Conservation (phyloP, 2,329 filamentous ascomycete genomes). For the Fusarium buharicum region DNA sequence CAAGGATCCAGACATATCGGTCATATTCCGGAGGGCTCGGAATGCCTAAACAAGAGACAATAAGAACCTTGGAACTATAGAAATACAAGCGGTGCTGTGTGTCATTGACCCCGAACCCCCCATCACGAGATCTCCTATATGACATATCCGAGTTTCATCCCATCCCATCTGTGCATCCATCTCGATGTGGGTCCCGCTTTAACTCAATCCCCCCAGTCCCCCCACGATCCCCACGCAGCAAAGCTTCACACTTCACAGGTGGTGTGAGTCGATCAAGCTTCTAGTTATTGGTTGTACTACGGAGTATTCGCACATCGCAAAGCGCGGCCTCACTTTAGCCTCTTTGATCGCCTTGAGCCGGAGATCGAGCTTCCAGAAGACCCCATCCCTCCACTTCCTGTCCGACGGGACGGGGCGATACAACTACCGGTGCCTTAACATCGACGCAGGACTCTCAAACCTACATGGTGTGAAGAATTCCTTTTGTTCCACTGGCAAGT, state of each 20-base stretch:
- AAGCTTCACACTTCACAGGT: conserved; percentile 34
- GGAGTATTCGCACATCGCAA: conserved; percentile 22
- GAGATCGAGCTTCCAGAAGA: conserved; percentile 27
- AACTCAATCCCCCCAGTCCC: conserved; percentile 9
- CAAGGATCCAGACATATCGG: background rate
- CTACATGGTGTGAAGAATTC: conserved; percentile 31
- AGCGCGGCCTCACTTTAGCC: conserved; percentile 31
- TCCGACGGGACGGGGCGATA: conserved; percentile 24
- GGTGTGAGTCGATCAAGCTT: conserved; percentile 31
- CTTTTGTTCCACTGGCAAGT: conserved; percentile 5
- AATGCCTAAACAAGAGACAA: background rate
- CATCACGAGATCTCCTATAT: conserved; percentile 32
- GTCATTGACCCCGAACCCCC: conserved; percentile 13
- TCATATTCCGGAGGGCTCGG: background rate
- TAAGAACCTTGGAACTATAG: background rate
- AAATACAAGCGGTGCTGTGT: background rate
- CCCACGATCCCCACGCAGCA: conserved; percentile 41
- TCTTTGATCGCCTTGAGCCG: conserved; percentile 24
- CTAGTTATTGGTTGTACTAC: background rate
- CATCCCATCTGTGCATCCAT: conserved; percentile 16
- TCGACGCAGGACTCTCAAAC: conserved; percentile 32
- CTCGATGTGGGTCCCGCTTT: conserved; percentile 31
- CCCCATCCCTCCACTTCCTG: conserved; percentile 20
- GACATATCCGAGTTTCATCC: conserved; percentile 18
- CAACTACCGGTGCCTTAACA: conserved; percentile 10